These are phyloP conservation scores for Mycena crocata DNA, from an alignment of 768 basidiomycete genomes.

Conservation along the genomic window DNA sequence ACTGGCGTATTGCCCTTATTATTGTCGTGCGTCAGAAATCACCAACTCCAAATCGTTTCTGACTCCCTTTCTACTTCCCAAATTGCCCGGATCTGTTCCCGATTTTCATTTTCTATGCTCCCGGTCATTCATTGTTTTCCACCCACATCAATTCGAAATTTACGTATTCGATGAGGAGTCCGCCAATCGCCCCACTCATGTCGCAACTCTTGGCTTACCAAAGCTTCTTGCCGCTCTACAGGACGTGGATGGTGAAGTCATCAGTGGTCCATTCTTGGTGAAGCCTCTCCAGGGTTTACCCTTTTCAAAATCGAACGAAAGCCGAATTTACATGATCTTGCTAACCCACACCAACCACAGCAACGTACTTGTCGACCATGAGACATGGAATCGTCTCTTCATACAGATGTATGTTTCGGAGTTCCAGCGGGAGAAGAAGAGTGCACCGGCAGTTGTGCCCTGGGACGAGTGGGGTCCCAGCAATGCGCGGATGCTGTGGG, in stretches of 20 bases:
- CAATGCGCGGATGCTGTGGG: conserved; percentile 6
- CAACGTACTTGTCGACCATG: too few species aligned
- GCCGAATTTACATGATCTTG: conserved; percentile 7
- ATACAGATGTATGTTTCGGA: background rate
- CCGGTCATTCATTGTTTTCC: background rate
- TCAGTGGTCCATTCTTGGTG: conserved; percentile 14
- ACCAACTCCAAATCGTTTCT: background rate
- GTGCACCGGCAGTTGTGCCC: background rate
- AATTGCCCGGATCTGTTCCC: background rate
- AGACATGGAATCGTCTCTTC: conserved; percentile 1
- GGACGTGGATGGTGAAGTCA: background rate
- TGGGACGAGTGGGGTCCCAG: conserved; percentile 24
- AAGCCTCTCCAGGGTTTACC: background rate
- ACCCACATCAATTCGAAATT: background rate
- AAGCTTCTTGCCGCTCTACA: background rate
- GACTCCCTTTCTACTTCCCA: background rate
- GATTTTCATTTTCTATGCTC: background rate
- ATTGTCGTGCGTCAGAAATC: background rate
- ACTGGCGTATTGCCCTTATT: background rate
- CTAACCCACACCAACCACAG: background rate
- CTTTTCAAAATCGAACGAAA: conserved; percentile 8
- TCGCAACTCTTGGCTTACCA: conserved; percentile 10
- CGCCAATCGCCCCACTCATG: background rate
- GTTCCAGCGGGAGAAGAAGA: background rate
- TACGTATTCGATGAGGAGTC: background rate